phyloP scores from a whole-genome alignment of 495 filamentous ascomycete species.

The Lentithecium fluviatile region DNA sequence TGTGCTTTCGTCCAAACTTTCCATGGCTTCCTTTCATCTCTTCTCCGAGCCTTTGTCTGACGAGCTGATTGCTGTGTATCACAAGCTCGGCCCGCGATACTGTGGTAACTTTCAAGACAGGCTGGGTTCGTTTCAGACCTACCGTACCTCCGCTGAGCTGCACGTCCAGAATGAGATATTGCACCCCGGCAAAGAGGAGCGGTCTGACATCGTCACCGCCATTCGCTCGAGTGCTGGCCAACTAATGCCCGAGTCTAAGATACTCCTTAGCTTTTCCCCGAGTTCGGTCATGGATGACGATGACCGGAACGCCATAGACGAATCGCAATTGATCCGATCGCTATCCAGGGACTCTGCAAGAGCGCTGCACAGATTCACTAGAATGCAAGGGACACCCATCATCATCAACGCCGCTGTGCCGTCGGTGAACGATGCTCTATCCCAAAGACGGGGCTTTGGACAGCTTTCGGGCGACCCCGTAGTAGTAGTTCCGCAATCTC shows the following conservation, averaged over 20 bases:
- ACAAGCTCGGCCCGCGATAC: constrained; percentile 84
- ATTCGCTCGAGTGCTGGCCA: constrained; percentile 78
- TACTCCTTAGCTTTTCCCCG: constrained; percentile 84
- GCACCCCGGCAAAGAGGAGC: constrained; percentile 86
- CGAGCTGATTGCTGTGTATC: constrained; percentile 86
- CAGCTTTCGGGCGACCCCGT: constrained; percentile 84
- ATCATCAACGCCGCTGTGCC: constrained; percentile 87
- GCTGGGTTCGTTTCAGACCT: constrained; percentile 93
- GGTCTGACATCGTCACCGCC: constrained; percentile 84
- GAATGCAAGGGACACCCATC: constrained; percentile 70
- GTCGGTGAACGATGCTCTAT: constrained; percentile 83
- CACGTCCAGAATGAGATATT: constrained; percentile 89
- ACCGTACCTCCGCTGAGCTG: constrained; percentile 87
- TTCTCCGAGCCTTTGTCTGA: constrained; percentile 87
- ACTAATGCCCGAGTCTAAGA: constrained; percentile 74
- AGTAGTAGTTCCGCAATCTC: constrained; percentile 69
- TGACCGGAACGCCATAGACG: constrained; percentile 64
- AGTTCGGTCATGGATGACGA: constrained; percentile 74
- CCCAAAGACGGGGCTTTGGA: constrained; percentile 72
- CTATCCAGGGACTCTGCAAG: constrained; percentile 72
- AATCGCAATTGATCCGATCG: constrained; percentile 70
- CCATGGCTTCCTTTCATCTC: constrained; percentile 81
- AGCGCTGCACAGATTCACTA: constrained; percentile 68
- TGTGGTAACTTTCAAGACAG: constrained; percentile 96
- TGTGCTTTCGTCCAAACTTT: constrained; percentile 77